A percentile compares a stretch with the other conserved stretches of the same genome.
These are phyloP conservation scores for Leccinum uliginosum DNA, from an alignment of 768 basidiomycete genomes.

Conservation along the genomic window DNA sequence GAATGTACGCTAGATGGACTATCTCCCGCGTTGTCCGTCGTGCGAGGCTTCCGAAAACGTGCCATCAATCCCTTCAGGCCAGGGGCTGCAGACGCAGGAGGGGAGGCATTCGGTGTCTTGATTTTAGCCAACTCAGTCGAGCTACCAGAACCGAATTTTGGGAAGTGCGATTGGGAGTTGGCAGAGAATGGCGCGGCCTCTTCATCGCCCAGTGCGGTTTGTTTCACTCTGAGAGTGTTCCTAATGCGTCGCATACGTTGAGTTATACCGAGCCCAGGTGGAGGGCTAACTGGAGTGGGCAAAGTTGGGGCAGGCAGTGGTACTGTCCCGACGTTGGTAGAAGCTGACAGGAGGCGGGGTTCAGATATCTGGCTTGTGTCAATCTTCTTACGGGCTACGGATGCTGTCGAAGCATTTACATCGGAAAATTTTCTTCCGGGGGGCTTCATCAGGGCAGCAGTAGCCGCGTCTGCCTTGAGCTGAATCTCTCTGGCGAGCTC, in stretches of 20 bases:
- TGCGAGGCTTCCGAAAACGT: conserved; percentile 52
- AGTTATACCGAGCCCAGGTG: conserved; percentile 51
- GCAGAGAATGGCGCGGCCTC: conserved; percentile 41
- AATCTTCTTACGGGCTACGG: conserved; percentile 51
- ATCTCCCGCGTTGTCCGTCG: conserved; percentile 23
- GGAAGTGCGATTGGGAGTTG: conserved; percentile 42
- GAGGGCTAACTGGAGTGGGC: conserved; percentile 32
- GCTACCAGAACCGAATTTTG: conserved; percentile 33
- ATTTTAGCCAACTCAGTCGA: conserved; percentile 50
- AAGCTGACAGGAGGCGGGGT: conserved; percentile 61
- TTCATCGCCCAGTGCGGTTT: conserved; percentile 47
- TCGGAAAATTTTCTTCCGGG: conserved; percentile 41
- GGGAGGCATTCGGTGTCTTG: conserved; percentile 53
- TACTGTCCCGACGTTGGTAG: conserved; percentile 64
- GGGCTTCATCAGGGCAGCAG: conserved; percentile 51
- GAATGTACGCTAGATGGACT: conserved; percentile 30
- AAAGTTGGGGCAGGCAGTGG: conserved; percentile 43
- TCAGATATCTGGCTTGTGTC: conserved; percentile 61
- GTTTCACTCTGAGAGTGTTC: conserved; percentile 59
- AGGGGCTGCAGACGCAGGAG: conserved; percentile 69
- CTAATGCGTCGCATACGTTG: conserved; percentile 70
- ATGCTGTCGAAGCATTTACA: conserved; percentile 37
- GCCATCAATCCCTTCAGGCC: conserved; percentile 80
- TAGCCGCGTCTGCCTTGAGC: conserved; percentile 64
- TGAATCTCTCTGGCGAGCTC: conserved; percentile 64